These are phyloP conservation scores for Diaporthe sp. DNA, from an alignment of 2,329 filamentous ascomycete species.

Conservation along the genomic window DNA sequence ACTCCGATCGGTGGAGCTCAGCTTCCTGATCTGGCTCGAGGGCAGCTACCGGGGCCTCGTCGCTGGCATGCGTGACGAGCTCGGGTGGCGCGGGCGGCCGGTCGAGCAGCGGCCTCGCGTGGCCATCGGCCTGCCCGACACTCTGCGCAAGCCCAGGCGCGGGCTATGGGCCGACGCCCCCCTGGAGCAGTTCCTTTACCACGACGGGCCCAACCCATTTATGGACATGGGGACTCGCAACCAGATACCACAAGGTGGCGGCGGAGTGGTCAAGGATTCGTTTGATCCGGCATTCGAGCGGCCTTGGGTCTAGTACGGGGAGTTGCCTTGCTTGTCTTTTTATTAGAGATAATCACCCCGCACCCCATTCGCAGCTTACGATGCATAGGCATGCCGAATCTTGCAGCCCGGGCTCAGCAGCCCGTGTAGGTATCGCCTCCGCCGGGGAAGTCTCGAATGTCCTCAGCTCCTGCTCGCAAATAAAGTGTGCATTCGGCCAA, in stretches of 20 bases:
- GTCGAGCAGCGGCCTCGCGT: neutral
- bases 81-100: neutral
- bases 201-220: neutral
- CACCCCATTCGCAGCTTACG: neutral
- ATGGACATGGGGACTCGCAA: neutral
- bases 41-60: conserved; percentile 11
- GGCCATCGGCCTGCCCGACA: neutral
- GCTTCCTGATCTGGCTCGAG: conserved; percentile 44
- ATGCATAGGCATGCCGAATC: neutral
- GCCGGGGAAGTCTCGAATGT: neutral
- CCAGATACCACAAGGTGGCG: neutral
- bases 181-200: conserved; percentile 11
- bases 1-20: conserved; percentile 48
- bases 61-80: conserved; percentile 13
- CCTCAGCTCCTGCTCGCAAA: neutral
- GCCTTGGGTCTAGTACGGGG: neutral
- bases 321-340: neutral
- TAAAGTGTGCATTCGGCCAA: neutral
- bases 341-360: neutral
- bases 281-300: neutral
- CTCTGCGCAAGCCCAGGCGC: neutral
- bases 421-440: neutral
- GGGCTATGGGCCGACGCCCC: neutral
- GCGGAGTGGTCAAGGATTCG: conserved; percentile 1
- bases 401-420: neutral